phyloP scores from a whole-genome alignment of 257 asterid genomes.

The Penstemon davidsonii region DNA sequence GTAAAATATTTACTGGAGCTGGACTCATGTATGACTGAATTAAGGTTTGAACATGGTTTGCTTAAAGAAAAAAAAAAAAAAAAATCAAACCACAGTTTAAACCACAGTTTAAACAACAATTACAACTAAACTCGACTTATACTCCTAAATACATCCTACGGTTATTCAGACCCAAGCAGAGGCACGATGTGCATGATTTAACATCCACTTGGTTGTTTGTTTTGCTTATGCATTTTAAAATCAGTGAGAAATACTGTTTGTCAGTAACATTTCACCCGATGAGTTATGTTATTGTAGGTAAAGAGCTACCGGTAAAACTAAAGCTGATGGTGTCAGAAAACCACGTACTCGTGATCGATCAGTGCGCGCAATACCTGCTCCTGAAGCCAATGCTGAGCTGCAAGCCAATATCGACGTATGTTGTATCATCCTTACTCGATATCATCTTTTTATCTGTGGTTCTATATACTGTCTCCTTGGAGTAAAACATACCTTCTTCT shows the following conservation, averaged over 20 bases:
- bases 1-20: too few species aligned
- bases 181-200: neutral
- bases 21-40: too few species aligned
- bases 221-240: neutral
- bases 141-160: too few species aligned
- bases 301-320: constrained; percentile 69
- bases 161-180: too few species aligned
- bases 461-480: neutral
- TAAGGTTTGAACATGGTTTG: too few species aligned
- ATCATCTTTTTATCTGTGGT: neutral
- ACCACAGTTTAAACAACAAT: too few species aligned
- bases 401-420: constrained; percentile 82
- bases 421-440: constrained; percentile 5
- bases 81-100: too few species aligned
- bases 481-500: too few species aligned
- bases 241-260: neutral
- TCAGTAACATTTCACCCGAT: constrained; percentile 15
- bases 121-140: too few species aligned
- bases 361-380: constrained; percentile 64
- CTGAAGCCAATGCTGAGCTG: constrained; percentile 89
- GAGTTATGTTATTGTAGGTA: constrained; percentile 42
- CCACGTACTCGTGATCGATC: constrained; percentile 64
- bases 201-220: neutral
- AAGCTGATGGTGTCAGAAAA: constrained; percentile 57
- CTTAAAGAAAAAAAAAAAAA: too few species aligned